Evolutionary conservation across 192 early-diverging fungal genomes (phyloP).

Genomic region (Backusella sp.): DNA sequence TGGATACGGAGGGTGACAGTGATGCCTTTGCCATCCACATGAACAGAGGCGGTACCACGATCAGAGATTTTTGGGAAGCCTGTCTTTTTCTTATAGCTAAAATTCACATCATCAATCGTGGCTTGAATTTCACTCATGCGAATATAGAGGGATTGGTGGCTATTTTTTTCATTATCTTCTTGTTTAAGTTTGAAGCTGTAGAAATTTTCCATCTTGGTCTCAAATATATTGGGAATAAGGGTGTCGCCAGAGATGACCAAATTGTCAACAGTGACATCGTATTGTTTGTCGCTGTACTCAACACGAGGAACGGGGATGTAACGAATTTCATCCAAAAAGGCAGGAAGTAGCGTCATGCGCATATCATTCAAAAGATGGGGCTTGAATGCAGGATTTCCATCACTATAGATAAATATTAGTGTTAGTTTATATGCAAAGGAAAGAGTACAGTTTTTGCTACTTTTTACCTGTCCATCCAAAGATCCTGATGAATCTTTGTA

Average conservation of each 20-base stretch:
- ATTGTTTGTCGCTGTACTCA: slow-evolving; percentile 44
- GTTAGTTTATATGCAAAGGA: not conserved
- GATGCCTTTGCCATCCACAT: slow-evolving; percentile 20
- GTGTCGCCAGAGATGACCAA: slow-evolving; percentile 40
- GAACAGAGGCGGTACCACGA: slow-evolving; percentile 33
- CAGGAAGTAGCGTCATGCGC: slow-evolving; percentile 37
- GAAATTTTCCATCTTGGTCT: slow-evolving; percentile 37
- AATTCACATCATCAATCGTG: slow-evolving; percentile 37
- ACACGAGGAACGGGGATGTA: slow-evolving; percentile 46
- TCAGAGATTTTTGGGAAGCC: slow-evolving; percentile 38
- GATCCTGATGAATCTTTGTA: slow-evolving; percentile 30
- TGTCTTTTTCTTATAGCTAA: slow-evolving; percentile 40
- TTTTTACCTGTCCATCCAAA: slow-evolving; percentile 37
- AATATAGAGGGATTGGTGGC: slow-evolving; percentile 33
- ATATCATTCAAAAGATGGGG: slow-evolving; percentile 45
- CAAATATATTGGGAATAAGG: slow-evolving; percentile 38
- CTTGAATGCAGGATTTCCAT: slow-evolving; percentile 41
- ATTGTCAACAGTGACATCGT: slow-evolving; percentile 43
- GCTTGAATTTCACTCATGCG: slow-evolving; percentile 38
- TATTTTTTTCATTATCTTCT: slow-evolving; percentile 10
- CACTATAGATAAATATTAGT: slow-evolving; percentile 9
- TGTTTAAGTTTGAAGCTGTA: slow-evolving; percentile 33
- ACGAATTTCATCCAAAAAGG: slow-evolving; percentile 41
- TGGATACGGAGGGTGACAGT: slow-evolving; percentile 25
- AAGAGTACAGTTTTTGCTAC: not conserved